Conservation (phyloP, 202 grass and related monocot genomes). For the Tripidium arundinaceum region DNA sequence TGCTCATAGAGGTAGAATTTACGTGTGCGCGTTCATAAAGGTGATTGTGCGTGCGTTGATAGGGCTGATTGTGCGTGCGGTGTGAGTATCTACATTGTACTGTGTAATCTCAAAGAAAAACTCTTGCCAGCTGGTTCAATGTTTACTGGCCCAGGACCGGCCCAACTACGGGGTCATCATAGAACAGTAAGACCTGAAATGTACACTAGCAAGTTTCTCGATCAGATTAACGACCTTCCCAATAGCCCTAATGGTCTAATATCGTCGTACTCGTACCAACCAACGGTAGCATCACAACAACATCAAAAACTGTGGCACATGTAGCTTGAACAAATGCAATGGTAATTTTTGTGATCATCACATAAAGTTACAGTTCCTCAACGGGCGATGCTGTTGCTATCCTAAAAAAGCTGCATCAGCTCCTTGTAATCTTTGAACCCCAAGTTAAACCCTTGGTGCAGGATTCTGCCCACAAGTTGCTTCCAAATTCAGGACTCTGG, state of each 20-base stretch:
- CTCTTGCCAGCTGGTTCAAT: neutral
- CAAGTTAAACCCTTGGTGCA: neutral
- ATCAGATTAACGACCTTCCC: neutral
- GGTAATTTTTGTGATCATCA: neutral
- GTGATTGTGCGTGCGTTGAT: no score
- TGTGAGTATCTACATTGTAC: no score
- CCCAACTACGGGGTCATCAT: no score
- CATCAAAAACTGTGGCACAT: constrained; percentile 24
- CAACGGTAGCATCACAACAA: neutral
- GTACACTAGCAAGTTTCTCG: neutral
- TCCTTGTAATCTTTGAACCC: constrained; percentile 12
- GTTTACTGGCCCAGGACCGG: neutral
- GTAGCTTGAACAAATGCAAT: constrained; percentile 24
- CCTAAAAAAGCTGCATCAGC: constrained; percentile 45
- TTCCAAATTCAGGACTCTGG: constrained; percentile 22
- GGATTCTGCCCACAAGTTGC: constrained; percentile 13
- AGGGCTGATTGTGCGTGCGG: no score
- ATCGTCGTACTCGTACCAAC: neutral
- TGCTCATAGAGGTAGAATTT: no score
- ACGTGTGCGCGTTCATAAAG: no score
- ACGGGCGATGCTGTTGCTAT: constrained; percentile 45
- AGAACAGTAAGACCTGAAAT: neutral
- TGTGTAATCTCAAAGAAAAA: no score
- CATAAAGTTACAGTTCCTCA: constrained; percentile 37
- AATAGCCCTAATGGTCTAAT: neutral